phyloP scores from a whole-genome alignment of 176 grass and related monocot species.

The Triticum urartu region DNA sequence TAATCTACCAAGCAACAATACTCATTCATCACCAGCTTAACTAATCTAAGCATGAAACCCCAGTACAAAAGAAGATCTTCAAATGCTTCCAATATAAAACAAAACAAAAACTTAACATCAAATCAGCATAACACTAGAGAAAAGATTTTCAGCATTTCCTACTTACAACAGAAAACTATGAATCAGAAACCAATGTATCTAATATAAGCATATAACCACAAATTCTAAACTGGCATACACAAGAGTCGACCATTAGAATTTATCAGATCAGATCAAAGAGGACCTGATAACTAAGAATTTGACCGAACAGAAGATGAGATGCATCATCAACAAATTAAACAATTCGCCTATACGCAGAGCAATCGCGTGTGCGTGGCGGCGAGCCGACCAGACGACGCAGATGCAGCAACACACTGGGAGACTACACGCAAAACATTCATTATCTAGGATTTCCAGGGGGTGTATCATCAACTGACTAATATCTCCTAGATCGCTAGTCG shows the following conservation, averaged over 20 bases:
- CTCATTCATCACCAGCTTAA: not conserved
- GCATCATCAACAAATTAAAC: not conserved
- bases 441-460: not conserved
- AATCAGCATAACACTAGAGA: not conserved
- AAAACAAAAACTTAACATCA: not conserved
- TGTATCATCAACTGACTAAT: not conserved
- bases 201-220: not conserved
- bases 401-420: not conserved
- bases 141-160: not conserved
- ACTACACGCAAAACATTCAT: not conserved
- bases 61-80: not conserved
- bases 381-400: not conserved
- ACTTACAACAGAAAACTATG: not conserved
- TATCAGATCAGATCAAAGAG: not conserved
- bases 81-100: constrained; percentile 4
- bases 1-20: constrained; percentile 14
- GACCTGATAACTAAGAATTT: not conserved
- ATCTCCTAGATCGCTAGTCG: not conserved
- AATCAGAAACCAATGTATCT: not conserved
- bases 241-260: not conserved
- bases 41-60: not conserved
- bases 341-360: not conserved
- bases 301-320: not conserved
- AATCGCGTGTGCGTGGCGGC: not conserved
- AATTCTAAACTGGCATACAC: not conserved